A percentile compares a stretch with the other conserved stretches of the same genome.
phyloP scores from a whole-genome alignment of 768 basidiomycete genomes.

The Macrolepiota fuliginosa region DNA sequence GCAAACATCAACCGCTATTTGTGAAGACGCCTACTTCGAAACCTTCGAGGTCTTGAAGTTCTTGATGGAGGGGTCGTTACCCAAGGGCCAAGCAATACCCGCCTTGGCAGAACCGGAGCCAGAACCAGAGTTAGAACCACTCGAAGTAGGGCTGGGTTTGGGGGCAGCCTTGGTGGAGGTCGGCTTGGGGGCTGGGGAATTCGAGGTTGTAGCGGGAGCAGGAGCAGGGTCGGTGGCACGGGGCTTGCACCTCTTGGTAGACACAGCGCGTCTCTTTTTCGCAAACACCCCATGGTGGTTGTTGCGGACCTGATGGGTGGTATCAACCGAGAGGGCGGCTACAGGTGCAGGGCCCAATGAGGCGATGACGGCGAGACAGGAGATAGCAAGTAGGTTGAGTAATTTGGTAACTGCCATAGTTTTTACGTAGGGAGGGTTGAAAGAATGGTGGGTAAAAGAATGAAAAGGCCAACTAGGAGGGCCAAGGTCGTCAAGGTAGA shows the following conservation, averaged over 20 bases:
- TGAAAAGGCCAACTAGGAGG: slow-evolving; percentile 24
- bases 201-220: slow-evolving; percentile 15
- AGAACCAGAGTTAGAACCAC: not conserved
- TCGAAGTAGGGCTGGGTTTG: slow-evolving; percentile 16
- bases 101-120: slow-evolving; percentile 39
- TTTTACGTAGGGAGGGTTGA: slow-evolving; percentile 16
- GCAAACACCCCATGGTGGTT: slow-evolving; percentile 44
- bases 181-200: slow-evolving; percentile 3
- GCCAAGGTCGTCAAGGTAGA: slow-evolving; percentile 17
- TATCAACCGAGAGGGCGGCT: slow-evolving; percentile 50
- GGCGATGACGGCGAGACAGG: slow-evolving; percentile 55
- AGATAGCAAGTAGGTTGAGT: slow-evolving; percentile 56
- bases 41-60: slow-evolving; percentile 49
- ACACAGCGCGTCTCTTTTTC: slow-evolving; percentile 47
- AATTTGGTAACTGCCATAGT: slow-evolving; percentile 49
- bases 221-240: slow-evolving; percentile 34
- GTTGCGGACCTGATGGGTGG: slow-evolving; percentile 41
- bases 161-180: slow-evolving; percentile 14
- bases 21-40: slow-evolving; percentile 32
- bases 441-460: slow-evolving; percentile 23
- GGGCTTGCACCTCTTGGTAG: slow-evolving; percentile 55
- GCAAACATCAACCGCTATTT: not conserved
- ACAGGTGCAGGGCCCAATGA: slow-evolving; percentile 43
- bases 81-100: slow-evolving; percentile 68
- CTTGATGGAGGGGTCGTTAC: slow-evolving; percentile 44